Conservation (phyloP, 176 grass and related monocot genomes). For the Zizania latifolia region DNA sequence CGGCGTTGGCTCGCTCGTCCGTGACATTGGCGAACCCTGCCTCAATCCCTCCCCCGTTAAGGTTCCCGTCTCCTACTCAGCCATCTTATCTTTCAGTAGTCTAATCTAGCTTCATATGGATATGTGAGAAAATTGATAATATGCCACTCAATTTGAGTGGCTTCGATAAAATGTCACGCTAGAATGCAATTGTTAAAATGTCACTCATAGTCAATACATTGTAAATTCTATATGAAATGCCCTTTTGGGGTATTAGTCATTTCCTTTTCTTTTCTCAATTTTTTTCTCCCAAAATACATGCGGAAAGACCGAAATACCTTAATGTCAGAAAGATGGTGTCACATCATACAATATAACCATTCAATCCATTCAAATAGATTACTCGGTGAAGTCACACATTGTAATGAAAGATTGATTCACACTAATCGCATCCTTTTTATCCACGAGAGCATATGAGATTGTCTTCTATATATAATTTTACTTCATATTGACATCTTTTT, state of each 20-base stretch:
- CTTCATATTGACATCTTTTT: not conserved
- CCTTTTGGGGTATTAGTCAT: no score
- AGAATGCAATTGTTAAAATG: no score
- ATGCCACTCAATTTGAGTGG: no score
- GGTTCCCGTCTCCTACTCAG: slow-evolving; percentile 20
- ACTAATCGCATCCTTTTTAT: not conserved
- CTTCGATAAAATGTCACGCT: no score
- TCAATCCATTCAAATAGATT: not conserved
- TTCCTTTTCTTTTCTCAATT: no score
- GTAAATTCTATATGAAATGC: no score
- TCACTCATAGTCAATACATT: no score
- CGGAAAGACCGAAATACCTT: no score
- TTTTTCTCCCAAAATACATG: no score
- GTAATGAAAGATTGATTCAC: not conserved
- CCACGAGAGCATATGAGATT: slow-evolving; percentile 4
- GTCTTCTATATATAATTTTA: not conserved
- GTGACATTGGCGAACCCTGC: slow-evolving; percentile 79
- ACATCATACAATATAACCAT: not conserved
- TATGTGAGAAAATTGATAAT: no score
- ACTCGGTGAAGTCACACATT: not conserved
- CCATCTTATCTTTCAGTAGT: not conserved
- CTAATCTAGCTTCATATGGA: not conserved
- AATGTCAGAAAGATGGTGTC: not conserved
- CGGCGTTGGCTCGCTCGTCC: slow-evolving; percentile 66
- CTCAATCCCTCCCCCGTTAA: slow-evolving; percentile 69